Base-by-base conservation (phyloP, 345 rosid species). In the Ceriops tagal region DNA sequence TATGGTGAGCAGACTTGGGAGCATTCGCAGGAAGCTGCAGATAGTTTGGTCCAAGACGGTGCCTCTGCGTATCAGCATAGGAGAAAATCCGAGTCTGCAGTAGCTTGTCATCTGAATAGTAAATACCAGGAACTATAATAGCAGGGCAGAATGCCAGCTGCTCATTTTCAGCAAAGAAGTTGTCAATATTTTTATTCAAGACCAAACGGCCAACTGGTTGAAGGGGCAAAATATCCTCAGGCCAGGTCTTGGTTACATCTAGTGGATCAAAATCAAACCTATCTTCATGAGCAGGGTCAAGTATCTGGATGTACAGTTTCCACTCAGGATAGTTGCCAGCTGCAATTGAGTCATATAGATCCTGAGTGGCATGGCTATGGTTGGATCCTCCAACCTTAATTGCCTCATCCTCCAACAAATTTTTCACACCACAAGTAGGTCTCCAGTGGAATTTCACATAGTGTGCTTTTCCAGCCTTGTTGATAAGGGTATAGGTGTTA, bases 31-130 rank as follows among this genome's bases (percentile, higher is more conserved):
- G 99, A 53, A 95, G 88, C 61, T 86, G 98, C 70, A 95, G 83
- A 79, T 95, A 95, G 86, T 92, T 95, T 28, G 99, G 99, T 73
- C 98, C 98, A 58, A 95, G 98, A 46, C 99, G 96, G 81, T 95
- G 96, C 77, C 99, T 89, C 80, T 95, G 99, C 49, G 98, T 95
- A 78, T 95, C 99, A 26, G 92, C 24, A 65, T 95, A 95, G 18
- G 99, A 85, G 72, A 95, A 95, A 78, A 92, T 74, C 22, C 98
- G 79, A 75, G 83, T 81, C 85, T 92, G 99, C 64, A 95, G 98
- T 62, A 90, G 62, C 73, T 95, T 95, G 77, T 95, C 99, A 71
- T 95, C 85, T 8, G 99, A 92, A 71, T 86, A 95, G 62, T 88
- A 81, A 66, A 95, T 60, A 19, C 99, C 98, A 61, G 99, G 99